Percentiles rank a stretch among this genome's conserved stretches.
phyloP scores from a whole-genome alignment of 2,329 filamentous ascomycete genomes.

The Trichothecium sympodiale region DNA sequence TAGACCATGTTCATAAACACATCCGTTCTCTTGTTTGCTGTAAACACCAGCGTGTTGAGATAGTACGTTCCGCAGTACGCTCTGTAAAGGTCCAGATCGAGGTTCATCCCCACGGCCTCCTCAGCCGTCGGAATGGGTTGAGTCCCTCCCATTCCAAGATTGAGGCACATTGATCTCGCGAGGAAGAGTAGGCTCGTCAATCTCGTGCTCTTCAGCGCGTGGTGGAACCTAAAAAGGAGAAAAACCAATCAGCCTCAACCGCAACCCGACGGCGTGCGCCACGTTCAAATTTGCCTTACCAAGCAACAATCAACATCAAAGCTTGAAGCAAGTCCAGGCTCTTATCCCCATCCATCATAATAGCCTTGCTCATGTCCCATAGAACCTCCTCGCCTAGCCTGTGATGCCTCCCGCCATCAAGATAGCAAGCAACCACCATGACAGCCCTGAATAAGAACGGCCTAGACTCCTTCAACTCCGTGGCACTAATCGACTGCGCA shows the following conservation, averaged over 20 bases:
- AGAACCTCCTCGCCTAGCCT: conserved; percentile 32
- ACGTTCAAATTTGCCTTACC: no score
- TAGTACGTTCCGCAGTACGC: conserved; percentile 40
- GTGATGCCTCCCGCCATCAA: conserved; percentile 31
- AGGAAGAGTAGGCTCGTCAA: conserved; percentile 38
- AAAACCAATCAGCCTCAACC: neutral
- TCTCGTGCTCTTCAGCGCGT: conserved; percentile 36
- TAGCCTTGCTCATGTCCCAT: conserved; percentile 27
- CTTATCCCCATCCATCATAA: conserved; percentile 28
- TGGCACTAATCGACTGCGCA: conserved; percentile 21
- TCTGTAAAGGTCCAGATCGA: conserved; percentile 30
- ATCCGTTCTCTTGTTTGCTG: conserved; percentile 35
- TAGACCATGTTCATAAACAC: conserved; percentile 34
- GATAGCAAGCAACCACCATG: conserved; percentile 32
- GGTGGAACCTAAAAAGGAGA: conserved; percentile 27
- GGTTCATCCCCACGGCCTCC: conserved; percentile 8
- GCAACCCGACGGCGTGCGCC: no score
- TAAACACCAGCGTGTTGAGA: conserved; percentile 35
- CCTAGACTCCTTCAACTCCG: conserved; percentile 22
- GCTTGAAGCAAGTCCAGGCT: conserved; percentile 36
- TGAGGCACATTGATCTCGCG: conserved; percentile 32
- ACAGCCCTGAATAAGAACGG: conserved; percentile 38
- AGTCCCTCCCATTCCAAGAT: conserved; percentile 21
- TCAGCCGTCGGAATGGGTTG: conserved; percentile 15
- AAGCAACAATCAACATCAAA: conserved; percentile 32